Percentiles rank a stretch among this genome's conserved stretches.
These are phyloP conservation scores for Trichoderma pleuroti DNA, from an alignment of 2,329 filamentous ascomycete genomes.

Conservation along the genomic window DNA sequence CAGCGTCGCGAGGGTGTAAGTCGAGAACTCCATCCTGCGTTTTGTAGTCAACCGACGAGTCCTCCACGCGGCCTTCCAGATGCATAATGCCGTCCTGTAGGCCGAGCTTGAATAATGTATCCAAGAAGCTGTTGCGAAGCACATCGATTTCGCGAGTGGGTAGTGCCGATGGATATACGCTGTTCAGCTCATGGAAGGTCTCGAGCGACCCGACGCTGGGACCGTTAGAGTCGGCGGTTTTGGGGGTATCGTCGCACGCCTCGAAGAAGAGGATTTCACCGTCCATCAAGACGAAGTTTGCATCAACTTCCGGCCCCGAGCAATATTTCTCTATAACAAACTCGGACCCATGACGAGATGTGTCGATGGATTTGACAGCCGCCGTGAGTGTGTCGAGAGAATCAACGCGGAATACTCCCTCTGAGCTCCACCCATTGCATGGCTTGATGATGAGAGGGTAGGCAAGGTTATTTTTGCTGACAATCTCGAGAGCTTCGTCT, in stretches of 20 bases:
- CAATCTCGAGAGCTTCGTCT: neutral
- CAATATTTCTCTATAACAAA: conserved; percentile 24
- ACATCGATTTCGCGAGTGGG: neutral
- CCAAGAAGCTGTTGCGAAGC: neutral
- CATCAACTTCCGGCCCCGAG: conserved; percentile 25
- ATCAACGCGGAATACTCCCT: conserved; percentile 23
- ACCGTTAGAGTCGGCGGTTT: conserved; percentile 19
- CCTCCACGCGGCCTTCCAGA: neutral
- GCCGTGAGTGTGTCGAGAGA: neutral
- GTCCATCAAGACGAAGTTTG: conserved; percentile 24
- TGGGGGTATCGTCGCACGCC: conserved; percentile 23
- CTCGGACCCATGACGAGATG: conserved; percentile 11
- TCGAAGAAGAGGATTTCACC: conserved; percentile 25
- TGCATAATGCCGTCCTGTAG: neutral
- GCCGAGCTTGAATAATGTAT: neutral
- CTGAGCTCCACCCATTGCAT: conserved; percentile 17
- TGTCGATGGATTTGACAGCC: conserved; percentile 14
- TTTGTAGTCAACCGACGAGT: neutral
- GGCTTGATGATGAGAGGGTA: conserved; percentile 16
- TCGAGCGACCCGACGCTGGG: conserved; percentile 6
- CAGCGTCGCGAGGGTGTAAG: neutral
- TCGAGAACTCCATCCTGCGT: neutral
- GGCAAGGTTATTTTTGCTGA: conserved; percentile 4
- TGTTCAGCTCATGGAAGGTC: conserved; percentile 17
- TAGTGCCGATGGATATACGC: conserved; percentile 13